A percentile compares a stretch with the other conserved stretches of the same genome.
phyloP scores from a whole-genome alignment of 768 basidiomycete genomes.

The Guyanaporus albipodus region DNA sequence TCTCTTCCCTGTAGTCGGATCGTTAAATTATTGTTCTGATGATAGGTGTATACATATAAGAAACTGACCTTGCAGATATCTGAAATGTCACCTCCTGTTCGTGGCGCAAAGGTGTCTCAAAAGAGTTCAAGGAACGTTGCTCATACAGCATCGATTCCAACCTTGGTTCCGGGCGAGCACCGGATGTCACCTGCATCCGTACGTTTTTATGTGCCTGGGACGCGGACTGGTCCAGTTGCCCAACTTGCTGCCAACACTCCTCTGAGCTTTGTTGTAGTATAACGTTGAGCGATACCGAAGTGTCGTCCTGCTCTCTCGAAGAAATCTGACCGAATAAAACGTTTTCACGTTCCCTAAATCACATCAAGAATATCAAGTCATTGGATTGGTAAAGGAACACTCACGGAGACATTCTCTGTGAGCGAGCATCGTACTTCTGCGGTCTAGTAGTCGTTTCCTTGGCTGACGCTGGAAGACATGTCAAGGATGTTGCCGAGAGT shows the following conservation, averaged over 20 bases:
- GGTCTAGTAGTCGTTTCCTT: not conserved
- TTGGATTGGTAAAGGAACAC: not conserved
- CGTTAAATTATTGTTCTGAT: no score
- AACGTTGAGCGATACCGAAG: not conserved
- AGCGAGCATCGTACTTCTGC: not conserved
- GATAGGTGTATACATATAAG: no score
- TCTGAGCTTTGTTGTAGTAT: not conserved
- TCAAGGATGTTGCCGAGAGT: no score
- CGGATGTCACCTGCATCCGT: not conserved
- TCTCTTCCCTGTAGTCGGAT: not conserved
- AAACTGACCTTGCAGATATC: not conserved
- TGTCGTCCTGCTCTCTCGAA: not conserved
- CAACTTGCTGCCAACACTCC: not conserved
- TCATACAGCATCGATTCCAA: not conserved
- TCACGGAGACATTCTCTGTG: slow-evolving; percentile 2
- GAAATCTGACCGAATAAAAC: not conserved
- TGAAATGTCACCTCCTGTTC: not conserved
- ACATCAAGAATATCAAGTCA: not conserved
- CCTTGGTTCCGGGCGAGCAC: not conserved
- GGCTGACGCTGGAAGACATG: no score
- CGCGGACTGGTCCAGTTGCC: not conserved
- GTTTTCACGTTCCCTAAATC: not conserved
- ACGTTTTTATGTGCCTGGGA: not conserved
- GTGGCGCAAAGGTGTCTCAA: not conserved
- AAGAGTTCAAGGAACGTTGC: not conserved